phyloP scores from a whole-genome alignment of 2,329 filamentous ascomycete genomes.

The Diaporthe vexans region DNA sequence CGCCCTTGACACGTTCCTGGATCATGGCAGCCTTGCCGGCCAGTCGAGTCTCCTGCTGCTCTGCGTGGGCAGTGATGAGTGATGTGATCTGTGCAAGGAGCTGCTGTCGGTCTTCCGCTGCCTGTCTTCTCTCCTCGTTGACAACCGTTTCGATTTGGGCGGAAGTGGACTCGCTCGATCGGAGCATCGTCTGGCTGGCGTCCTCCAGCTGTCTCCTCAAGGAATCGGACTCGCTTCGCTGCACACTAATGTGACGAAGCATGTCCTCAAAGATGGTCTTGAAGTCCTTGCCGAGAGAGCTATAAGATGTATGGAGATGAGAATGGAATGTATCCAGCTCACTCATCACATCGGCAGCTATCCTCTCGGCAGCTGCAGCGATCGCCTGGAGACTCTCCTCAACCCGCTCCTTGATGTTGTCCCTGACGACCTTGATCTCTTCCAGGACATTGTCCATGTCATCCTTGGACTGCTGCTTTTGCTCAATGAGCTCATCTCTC shows the following conservation, averaged over 20 bases:
- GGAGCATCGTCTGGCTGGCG: constrained; percentile 77
- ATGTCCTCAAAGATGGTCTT: constrained; percentile 88
- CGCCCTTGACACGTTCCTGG: constrained; percentile 74
- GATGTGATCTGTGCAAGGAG: constrained; percentile 82
- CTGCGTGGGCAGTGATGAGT: constrained; percentile 82
- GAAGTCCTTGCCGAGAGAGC: constrained; percentile 86
- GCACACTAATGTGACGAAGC: constrained; percentile 78
- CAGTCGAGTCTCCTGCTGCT: constrained; percentile 80
- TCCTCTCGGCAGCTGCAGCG: constrained; percentile 86
- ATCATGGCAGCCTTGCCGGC: constrained; percentile 73
- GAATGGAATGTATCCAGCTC: constrained; percentile 89
- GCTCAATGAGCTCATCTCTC: constrained; percentile 75
- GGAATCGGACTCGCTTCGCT: constrained; percentile 81
- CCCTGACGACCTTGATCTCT: constrained; percentile 90
- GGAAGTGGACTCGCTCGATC: constrained; percentile 77
- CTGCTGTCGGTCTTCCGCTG: constrained; percentile 79
- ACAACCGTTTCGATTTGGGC: constrained; percentile 77
- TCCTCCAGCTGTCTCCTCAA: constrained; percentile 79
- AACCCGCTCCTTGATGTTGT: constrained; percentile 88
- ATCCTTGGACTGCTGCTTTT: constrained; percentile 79
- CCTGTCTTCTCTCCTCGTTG: constrained; percentile 81
- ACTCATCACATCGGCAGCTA: constrained; percentile 88
- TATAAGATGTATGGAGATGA: constrained; percentile 87
- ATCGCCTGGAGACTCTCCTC: constrained; percentile 87
- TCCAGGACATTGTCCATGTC: constrained; percentile 93